A percentile compares a stretch with the other conserved stretches of the same genome.
Conservation (phyloP, 257 asterid species). For the Ligustrum vulgare region DNA sequence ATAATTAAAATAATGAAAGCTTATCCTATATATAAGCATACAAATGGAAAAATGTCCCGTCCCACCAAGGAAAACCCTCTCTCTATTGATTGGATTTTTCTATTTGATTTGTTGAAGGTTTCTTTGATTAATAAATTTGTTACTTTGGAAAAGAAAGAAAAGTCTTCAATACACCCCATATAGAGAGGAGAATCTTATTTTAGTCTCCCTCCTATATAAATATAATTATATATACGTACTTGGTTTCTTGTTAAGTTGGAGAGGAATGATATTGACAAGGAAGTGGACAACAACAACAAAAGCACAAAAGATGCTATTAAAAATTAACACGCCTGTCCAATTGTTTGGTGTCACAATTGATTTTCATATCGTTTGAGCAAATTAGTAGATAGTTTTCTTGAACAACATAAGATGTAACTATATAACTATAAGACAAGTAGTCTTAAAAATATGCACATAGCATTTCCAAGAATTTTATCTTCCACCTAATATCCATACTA, state of each 20-base stretch:
- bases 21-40: constrained; percentile 1
- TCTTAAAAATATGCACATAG: neutral
- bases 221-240: neutral
- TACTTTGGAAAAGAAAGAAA: neutral
- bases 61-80: neutral
- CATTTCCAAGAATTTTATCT: neutral
- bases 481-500: neutral
- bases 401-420: too few species aligned
- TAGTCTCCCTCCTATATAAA: neutral
- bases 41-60: neutral
- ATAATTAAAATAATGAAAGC: neutral
- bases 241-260: neutral
- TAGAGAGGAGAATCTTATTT: neutral
- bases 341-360: neutral
- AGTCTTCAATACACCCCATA: neutral
- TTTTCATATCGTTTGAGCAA: too few species aligned
- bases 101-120: neutral
- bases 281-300: neutral
- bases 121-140: neutral
- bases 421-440: too few species aligned
- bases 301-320: neutral
- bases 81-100: neutral
- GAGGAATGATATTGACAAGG: neutral
- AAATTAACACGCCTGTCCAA: neutral
- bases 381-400: too few species aligned